Evolutionary conservation across 768 basidiomycete genomes (phyloP), one percentile per base, ranked within the genome.

Genomic region (Russula griseocarnosa): DNA sequence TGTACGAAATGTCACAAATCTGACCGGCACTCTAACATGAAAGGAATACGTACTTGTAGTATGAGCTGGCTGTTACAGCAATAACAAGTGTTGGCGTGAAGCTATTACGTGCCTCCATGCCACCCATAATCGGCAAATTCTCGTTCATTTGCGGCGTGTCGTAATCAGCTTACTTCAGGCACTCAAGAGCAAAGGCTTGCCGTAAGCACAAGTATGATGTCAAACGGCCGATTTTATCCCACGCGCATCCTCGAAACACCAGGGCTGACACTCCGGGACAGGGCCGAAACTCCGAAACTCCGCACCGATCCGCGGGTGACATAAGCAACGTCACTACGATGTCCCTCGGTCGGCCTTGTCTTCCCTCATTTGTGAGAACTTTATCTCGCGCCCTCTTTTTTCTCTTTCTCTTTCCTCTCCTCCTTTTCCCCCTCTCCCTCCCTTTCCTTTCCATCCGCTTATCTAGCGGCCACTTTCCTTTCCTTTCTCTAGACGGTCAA

Each of bases 71-170:
- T 1, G 97, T 98, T 47, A 99, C 79, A 1, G 97, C 97, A 70
- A 98, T 93, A 69, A 99, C 98, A 0, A 96, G 95, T 6, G 86
- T 92, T 2, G 86, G 82, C 20, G 83, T 72, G 36, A 93, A 77
- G 9, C 84, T 80, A 67, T 85, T 85, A 66, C 86, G 81, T 72
- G 81, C 93, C 75, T 99, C 95, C 87, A 96, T 92, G 67, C 96
- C 95, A 55, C 94, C 94, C 93, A 98, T 98, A 76, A 95, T 88
- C 7, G 94, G 93, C 93, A 96, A 95, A 14, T 94, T 96, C 14
- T 97, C 89, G 70, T 98, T 94, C 96, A 98, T 98, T 90, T 96
- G 65, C 18, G 57, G 34, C 13, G 51, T 3, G n/a, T n/a, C n/a
- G n/a, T n/a, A n/a, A n/a, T n/a, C n/a, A n/a, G 13, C 1, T 11